Conservation (phyloP, 805 yeast species). For the Saccharomyces kudriavzevii region DNA sequence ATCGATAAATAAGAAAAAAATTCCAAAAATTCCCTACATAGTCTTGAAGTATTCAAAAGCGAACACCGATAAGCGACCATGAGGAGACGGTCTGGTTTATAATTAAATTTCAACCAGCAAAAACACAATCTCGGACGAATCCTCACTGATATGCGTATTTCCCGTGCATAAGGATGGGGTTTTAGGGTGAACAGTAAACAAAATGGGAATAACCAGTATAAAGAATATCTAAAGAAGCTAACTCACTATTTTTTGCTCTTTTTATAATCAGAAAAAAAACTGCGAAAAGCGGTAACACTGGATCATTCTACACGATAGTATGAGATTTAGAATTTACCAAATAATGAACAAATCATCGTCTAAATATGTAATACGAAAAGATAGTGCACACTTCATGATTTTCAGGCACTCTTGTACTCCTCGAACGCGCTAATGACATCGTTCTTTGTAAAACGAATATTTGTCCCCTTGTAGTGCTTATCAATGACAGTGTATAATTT, state of each 20-base stretch:
- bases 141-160: constrained; percentile 99
- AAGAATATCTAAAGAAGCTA: neutral
- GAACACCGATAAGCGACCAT: constrained; percentile 33
- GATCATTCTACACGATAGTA: neutral
- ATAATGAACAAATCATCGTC: neutral
- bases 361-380: neutral
- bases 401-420: constrained; percentile 12
- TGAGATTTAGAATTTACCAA: neutral
- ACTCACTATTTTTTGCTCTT: neutral
- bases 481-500: constrained; percentile 49
- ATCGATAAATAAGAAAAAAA: constrained; percentile 4
- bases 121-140: constrained; percentile 99
- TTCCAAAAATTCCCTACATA: constrained; percentile 74
- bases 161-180: constrained; percentile 97
- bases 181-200: neutral
- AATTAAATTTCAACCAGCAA: constrained; percentile 99
- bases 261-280: neutral
- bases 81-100: constrained; percentile 84
- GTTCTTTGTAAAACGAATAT: constrained; percentile 41
- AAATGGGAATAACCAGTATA: neutral
- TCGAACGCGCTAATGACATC: constrained; percentile 52
- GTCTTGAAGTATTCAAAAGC: constrained; percentile 36
- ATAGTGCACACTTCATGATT: neutral
- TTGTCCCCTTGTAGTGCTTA: constrained; percentile 48
- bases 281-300: too few relatives aligned